Evolutionary conservation across 306 rosid species (phyloP), one percentile per base, ranked within the genome.

Genomic region (Acacia crassicarpa): DNA sequence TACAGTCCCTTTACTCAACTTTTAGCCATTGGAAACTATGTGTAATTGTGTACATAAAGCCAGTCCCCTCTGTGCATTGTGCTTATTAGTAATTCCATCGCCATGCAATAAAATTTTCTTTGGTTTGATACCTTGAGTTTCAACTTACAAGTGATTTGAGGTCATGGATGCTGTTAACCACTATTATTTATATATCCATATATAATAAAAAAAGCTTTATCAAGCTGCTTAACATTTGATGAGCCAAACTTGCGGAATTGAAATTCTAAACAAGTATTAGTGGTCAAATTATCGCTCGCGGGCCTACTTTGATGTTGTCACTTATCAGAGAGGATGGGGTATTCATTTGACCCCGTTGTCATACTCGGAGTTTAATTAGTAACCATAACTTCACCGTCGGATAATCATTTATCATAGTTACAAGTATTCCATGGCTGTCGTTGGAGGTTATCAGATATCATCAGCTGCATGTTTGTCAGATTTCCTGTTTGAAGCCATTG

Each of bases 21-120:
- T 45, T 86, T 71, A 80, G 88, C 78, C 82, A 85, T 77, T 40
- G 89, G 83, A 81, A 83, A 67, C 91, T 67, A 66, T 88, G 83
- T 92, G 93, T 91, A 90, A 86, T 56, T 73, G 84, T 92, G 93
- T 91, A 90, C 87, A 89, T 86, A 86, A 86, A 82, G 83, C 87
- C 84, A 53, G 45, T 84, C 73, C 83, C 85, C 67, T 41, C 85
- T 78, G 79, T 85, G 81, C 81, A 74, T 79, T 83, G 84, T 83
- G 78, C 54, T 43, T 75, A 68, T 43, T 72, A 77, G 84, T 83
- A 66, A 81, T 82, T 82, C 76, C 85, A 67, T 75, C 87, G 72
- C 86, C 71, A 32, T 54, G 51, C 74, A 65, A 77, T 84, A 77
- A 59, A 85, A 48, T 51, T 67, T 56, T 49, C 81, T 62, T 76